Evolutionary conservation across 108 stramenopile genomes (phyloP).

Genomic region (Cyclotella choctawhatcheeana): DNA sequence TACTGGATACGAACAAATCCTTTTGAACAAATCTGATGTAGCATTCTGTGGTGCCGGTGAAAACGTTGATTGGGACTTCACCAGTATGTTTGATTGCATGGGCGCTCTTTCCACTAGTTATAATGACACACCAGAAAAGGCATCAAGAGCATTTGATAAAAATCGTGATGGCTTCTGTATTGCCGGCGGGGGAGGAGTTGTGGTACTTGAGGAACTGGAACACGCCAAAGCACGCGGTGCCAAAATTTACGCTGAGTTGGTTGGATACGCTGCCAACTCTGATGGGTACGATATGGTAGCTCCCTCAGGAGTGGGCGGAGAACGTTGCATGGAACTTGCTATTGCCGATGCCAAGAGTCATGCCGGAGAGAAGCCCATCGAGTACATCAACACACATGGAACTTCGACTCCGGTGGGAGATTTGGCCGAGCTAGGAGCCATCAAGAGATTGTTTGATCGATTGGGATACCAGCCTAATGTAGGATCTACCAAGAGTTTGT

Average conservation of each 20-base stretch:
- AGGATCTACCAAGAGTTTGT: slow-evolving; percentile 95
- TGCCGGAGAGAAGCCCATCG: slow-evolving; percentile 79
- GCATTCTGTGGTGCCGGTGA: slow-evolving; percentile 94
- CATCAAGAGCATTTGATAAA: slow-evolving; percentile 96
- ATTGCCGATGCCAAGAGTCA: slow-evolving; percentile 77
- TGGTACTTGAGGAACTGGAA: slow-evolving; percentile 96
- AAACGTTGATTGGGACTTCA: slow-evolving; percentile 90
- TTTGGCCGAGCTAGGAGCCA: slow-evolving; percentile 91
- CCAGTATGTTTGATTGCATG: slow-evolving; percentile 96
- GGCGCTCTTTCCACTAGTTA: slow-evolving; percentile 92
- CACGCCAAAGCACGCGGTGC: slow-evolving; percentile 97
- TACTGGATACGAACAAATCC: slow-evolving; percentile 92
- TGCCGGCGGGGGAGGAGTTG: slow-evolving; percentile 97
- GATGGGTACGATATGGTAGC: slow-evolving; percentile 99
- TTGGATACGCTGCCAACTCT: slow-evolving; percentile 97
- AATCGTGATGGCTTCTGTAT: slow-evolving; percentile 98
- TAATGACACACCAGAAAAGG: slow-evolving; percentile 89
- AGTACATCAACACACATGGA: slow-evolving; percentile 98
- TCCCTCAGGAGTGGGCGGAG: slow-evolving; percentile 95
- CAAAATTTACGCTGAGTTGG: slow-evolving; percentile 94
- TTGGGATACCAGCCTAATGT: slow-evolving; percentile 92
- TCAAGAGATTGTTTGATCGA: slow-evolving; percentile 85
- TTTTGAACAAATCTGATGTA: slow-evolving; percentile 87
- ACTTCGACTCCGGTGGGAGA: slow-evolving; percentile 99
- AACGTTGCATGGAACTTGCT: slow-evolving; percentile 93